These are phyloP conservation scores for Penicillium frequentans DNA, from an alignment of 2,329 filamentous ascomycete genomes.

Conservation along the genomic window DNA sequence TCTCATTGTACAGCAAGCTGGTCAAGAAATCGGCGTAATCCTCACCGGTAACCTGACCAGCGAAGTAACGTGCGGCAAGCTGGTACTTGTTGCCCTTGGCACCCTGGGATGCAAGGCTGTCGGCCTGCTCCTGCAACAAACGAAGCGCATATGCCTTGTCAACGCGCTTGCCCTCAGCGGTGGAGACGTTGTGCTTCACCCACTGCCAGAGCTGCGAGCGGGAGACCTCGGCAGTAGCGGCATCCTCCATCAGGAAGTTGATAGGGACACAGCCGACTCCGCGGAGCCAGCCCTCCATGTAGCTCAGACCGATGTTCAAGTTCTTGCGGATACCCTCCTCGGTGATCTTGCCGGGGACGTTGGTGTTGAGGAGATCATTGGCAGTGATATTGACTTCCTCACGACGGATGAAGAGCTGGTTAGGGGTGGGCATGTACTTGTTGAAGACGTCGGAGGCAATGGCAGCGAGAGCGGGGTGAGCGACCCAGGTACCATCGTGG, in stretches of 20 bases:
- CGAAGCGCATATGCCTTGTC: constrained; percentile 89
- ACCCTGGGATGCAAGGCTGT: constrained; percentile 70
- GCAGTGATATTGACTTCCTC: constrained; percentile 84
- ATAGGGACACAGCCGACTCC: constrained; percentile 95
- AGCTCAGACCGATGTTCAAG: constrained; percentile 90
- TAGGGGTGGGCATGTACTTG: constrained; percentile 96
- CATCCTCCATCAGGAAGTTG: constrained; percentile 98
- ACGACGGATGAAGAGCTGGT: constrained; percentile 87
- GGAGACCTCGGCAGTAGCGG: constrained; percentile 93
- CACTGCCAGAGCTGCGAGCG: constrained; percentile 97
- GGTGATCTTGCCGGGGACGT: constrained; percentile 87
- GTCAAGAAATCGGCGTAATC: constrained; percentile 96
- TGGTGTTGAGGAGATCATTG: constrained; percentile 97
- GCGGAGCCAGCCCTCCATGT: constrained; percentile 98
- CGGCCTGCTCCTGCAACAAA: constrained; percentile 81
- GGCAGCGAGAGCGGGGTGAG: constrained; percentile 84
- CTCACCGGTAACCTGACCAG: constrained; percentile 89
- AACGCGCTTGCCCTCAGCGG: constrained; percentile 84
- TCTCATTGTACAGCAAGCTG: constrained; percentile 71
- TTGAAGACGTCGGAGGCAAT: constrained; percentile 96
- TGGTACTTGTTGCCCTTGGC: constrained; percentile 89
- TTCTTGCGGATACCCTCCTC: constrained; percentile 97
- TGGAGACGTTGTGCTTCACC: constrained; percentile 72
- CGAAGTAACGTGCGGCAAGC: constrained; percentile 89
- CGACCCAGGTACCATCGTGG: constrained; percentile 97